phyloP scores from a whole-genome alignment of 768 basidiomycete genomes.

The Russula brevipes region DNA sequence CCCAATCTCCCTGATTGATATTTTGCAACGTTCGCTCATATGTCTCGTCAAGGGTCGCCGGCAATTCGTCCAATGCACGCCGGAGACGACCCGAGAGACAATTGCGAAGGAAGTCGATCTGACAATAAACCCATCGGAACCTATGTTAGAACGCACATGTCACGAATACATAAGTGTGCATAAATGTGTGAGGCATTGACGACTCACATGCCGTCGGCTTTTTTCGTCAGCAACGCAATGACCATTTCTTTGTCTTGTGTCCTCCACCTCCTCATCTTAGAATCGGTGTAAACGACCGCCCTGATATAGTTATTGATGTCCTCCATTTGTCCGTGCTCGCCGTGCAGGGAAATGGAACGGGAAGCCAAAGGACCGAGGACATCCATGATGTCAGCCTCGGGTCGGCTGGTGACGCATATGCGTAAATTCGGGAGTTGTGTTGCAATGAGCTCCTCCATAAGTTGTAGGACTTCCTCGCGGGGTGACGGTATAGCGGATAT shows the following conservation, averaged over 20 bases:
- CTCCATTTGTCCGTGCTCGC: too few species aligned
- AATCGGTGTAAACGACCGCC: background rate
- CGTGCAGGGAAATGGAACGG: too few species aligned
- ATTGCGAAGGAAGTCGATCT: background rate
- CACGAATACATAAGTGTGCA: background rate
- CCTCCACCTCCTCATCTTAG: background rate
- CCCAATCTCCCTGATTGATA: background rate
- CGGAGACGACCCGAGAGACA: background rate
- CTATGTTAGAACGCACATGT: background rate
- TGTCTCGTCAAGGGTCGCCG: background rate
- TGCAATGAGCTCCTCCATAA: too few species aligned
- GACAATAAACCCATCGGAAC: background rate
- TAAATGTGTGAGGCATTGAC: background rate
- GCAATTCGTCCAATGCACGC: background rate
- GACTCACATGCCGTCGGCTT: slow-evolving; percentile 7
- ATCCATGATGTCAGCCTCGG: too few species aligned
- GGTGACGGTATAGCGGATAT: too few species aligned
- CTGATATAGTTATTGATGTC: background rate
- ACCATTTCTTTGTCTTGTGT: background rate
- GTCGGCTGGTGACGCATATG: background rate
- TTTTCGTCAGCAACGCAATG: background rate
- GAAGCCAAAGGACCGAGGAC: too few species aligned
- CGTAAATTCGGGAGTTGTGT: slow-evolving; percentile 1
- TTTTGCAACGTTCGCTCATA: background rate
- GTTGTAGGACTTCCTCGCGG: background rate